Evolutionary conservation across 768 basidiomycete genomes (phyloP), one percentile per base, ranked within the genome.

Genomic region (Hydnomerulius pinastri): DNA sequence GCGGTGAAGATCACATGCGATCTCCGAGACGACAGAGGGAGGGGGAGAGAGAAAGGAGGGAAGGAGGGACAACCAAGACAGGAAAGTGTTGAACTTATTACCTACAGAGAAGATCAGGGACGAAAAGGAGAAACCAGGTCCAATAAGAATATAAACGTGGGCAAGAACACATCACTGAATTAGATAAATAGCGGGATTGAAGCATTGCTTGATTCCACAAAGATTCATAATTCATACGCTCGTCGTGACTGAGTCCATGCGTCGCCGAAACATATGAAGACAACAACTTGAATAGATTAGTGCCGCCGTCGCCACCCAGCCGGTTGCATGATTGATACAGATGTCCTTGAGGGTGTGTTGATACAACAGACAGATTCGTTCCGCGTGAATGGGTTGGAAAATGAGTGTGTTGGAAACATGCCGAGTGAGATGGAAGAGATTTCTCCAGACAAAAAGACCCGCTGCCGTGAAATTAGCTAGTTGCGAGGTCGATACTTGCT

Each of bases 321-420:
- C 48, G 52, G 51, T 58, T 49, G 56, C 53, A 46, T 59, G 66
- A 56, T 70, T 62, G 67, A 68, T 68, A 68, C 67, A 68, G 58
- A 54, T 60, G 55, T 66, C 57, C 55, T 62, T 69, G 40, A 32
- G 38, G 25, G n/a, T 45, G 39, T 58, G 57, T 58, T 56, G 68
- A 60, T 68, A 68, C 66, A 70, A 59, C 66, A 48, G 48, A 43
- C 43, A 54, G 18, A 46, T 64, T 66, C 46, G 57, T 58, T 57
- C 64, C 54, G 46, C 60, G 46, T 49, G 61, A 59, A 57, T 63
- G 60, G 46, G 63, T 51, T 50, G 47, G 42, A 38, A 45, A 59
- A 63, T 51, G 48, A 57, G 44, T 25, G 41, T 35, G 41, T 53
- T 38, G 50, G 55, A 51, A 50, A 54, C 42, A 50, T 49, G 55